phyloP scores from a whole-genome alignment of 495 filamentous ascomycete genomes.

The Penicillium canariense region DNA sequence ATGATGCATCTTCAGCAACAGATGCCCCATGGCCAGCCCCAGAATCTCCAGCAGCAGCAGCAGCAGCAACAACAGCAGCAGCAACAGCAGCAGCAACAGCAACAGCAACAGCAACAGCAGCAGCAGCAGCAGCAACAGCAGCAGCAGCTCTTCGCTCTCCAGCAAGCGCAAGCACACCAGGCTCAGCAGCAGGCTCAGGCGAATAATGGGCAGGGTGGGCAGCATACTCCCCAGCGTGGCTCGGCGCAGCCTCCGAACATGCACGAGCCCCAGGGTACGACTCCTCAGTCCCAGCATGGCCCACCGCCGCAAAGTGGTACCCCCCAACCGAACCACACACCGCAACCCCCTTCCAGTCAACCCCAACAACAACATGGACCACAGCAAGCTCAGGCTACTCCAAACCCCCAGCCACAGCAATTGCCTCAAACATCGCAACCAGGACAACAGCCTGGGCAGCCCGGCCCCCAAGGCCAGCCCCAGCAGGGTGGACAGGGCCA shows the following conservation, averaged over 20 bases:
- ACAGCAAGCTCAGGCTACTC: conserved; percentile 44
- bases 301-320: conserved; percentile 46
- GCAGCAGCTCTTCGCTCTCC: conserved; percentile 31
- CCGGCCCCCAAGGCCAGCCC: conserved; percentile 38
- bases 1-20: conserved; percentile 48
- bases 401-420: conserved; percentile 46
- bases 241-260: conserved; percentile 45
- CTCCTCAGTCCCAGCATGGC: conserved; percentile 57
- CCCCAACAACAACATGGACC: conserved; percentile 43
- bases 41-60: conserved; percentile 50
- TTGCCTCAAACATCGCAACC: conserved; percentile 46
- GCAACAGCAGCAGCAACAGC: conserved; percentile 47
- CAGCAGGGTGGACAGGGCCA: conserved; percentile 42
- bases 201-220: conserved; percentile 40
- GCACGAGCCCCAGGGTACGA: conserved; percentile 45
- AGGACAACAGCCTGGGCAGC: conserved; percentile 36
- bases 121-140: conserved; percentile 50
- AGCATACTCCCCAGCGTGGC: conserved; percentile 48
- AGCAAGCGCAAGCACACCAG: conserved; percentile 36
- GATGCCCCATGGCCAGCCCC: conserved; percentile 53
- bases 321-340: conserved; percentile 49
- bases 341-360: conserved; percentile 39
- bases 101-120: conserved; percentile 53
- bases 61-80: no score
- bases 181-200: conserved; percentile 44